phyloP scores from a whole-genome alignment of 768 basidiomycete species.

The Rhodotorula graminis region DNA sequence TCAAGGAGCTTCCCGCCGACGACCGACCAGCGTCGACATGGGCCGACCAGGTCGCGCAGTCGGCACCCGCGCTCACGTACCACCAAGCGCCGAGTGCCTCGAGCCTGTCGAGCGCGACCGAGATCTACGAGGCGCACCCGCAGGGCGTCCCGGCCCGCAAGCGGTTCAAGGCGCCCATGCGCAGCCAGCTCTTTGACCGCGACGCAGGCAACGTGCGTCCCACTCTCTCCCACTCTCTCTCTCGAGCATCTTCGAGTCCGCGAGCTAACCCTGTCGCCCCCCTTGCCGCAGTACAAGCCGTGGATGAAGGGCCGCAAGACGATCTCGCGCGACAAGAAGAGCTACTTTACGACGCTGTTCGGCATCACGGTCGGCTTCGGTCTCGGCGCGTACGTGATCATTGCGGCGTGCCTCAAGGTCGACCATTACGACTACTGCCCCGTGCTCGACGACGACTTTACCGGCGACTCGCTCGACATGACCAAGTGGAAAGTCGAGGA shows the following conservation, averaged over 20 bases:
- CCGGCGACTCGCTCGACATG: constrained; percentile 27
- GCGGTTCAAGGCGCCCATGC: constrained; percentile 26
- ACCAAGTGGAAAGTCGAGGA: constrained; percentile 22
- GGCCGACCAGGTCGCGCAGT: neutral
- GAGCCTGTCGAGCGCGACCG: neutral
- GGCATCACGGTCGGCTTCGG: constrained; percentile 18
- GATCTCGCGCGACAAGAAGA: constrained; percentile 30
- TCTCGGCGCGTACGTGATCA: neutral
- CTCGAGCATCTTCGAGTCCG: too few species aligned
- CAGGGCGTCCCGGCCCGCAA: neutral
- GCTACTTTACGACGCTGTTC: constrained; percentile 27
- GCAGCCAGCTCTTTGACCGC: constrained; percentile 12
- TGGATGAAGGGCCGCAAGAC: constrained; percentile 35
- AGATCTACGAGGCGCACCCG: neutral
- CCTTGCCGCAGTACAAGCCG: constrained; percentile 11
- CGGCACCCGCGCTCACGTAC: neutral
- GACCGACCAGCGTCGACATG: neutral
- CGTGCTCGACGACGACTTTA: constrained; percentile 71
- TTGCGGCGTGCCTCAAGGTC: neutral
- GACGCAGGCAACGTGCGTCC: constrained; percentile 5
- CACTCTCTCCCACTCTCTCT: neutral
- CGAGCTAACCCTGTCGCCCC: neutral
- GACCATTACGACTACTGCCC: constrained; percentile 50
- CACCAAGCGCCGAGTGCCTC: neutral
- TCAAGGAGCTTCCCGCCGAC: neutral